phyloP scores from a whole-genome alignment of 2,329 filamentous ascomycete species.

The Pyrenochaeta sp. region DNA sequence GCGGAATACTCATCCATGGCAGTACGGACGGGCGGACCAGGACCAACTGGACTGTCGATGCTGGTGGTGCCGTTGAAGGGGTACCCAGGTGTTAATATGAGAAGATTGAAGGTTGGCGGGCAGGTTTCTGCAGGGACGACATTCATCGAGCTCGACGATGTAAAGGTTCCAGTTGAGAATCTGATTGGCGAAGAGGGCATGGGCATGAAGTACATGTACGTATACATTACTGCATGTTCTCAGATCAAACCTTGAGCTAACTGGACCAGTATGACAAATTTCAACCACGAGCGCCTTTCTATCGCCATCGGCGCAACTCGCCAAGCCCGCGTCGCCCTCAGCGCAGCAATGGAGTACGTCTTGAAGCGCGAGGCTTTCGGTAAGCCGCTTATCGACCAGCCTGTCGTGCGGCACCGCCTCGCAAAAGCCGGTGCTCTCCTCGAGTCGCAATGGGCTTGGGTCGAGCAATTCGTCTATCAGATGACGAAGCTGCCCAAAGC shows the following conservation, averaged over 20 bases:
- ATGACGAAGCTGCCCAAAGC: constrained; percentile 68
- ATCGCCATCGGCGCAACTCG: constrained; percentile 72
- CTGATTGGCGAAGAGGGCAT: constrained; percentile 73
- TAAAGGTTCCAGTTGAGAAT: constrained; percentile 74
- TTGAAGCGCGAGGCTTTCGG: constrained; percentile 73
- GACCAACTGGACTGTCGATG: constrained; percentile 69
- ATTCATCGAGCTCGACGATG: constrained; percentile 79
- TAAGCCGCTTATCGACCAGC: constrained; percentile 75
- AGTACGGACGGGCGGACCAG: constrained; percentile 74
- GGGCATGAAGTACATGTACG: constrained; percentile 73
- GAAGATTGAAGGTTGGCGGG: constrained; percentile 72
- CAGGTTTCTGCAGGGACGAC: constrained; percentile 73
- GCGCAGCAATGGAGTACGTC: constrained; percentile 68
- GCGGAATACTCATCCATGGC: constrained; percentile 74
- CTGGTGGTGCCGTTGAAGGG: constrained; percentile 75
- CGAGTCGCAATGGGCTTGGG: constrained; percentile 75
- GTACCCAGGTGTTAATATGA: constrained; percentile 72
- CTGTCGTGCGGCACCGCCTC: constrained; percentile 76
- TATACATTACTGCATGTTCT: neutral
- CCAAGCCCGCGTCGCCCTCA: constrained; percentile 67
- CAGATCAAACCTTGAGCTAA: constrained; percentile 1
- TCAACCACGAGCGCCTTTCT: constrained; percentile 78
- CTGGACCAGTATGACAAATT: constrained; percentile 69
- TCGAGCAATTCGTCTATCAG: constrained; percentile 75
- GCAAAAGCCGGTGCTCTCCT: constrained; percentile 74